Evolutionary conservation across 352 stramenopile genomes (phyloP).

Genomic region (Blastocystis sp.): DNA sequence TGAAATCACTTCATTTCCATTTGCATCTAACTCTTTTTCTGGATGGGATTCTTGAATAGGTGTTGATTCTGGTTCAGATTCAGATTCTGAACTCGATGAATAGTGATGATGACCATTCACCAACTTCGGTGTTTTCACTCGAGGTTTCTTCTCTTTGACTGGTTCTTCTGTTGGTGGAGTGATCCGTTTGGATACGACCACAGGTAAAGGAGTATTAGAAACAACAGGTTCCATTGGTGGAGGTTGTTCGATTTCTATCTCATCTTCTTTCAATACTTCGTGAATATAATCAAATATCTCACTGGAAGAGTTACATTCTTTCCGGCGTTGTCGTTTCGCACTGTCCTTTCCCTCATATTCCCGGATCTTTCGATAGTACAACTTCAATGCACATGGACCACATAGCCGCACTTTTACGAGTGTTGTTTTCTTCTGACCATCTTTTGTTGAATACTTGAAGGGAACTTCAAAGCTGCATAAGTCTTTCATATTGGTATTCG

Average conservation of each 20-base stretch:
- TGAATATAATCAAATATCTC: slow-evolving; percentile 51
- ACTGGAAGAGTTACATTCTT: neutral
- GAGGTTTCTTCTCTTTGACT: neutral
- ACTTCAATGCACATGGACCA: slow-evolving; percentile 70
- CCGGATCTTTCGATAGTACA: slow-evolving; percentile 67
- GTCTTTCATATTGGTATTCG: slow-evolving; percentile 62
- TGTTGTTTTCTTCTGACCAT: slow-evolving; percentile 69
- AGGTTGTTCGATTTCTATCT: neutral
- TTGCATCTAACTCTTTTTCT: slow-evolving; percentile 1
- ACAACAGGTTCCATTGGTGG: neutral
- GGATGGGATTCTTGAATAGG: neutral
- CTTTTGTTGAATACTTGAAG: slow-evolving; percentile 73
- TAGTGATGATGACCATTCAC: slow-evolving; percentile 29
- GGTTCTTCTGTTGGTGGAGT: neutral
- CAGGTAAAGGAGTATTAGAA: neutral
- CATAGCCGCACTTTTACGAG: slow-evolving; percentile 76
- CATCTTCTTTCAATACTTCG: slow-evolving; percentile 11
- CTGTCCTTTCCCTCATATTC: neutral
- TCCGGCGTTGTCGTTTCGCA: neutral
- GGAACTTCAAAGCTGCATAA: slow-evolving; percentile 76
- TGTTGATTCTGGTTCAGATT: neutral
- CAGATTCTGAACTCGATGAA: slow-evolving; percentile 10
- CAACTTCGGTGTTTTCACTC: neutral
- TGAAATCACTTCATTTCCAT: slow-evolving; percentile 56
- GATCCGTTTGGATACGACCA: neutral